Evolutionary conservation across 805 yeast genomes (phyloP), one percentile per base, ranked within the genome.

Genomic region (Ogataea pignaliae): DNA sequence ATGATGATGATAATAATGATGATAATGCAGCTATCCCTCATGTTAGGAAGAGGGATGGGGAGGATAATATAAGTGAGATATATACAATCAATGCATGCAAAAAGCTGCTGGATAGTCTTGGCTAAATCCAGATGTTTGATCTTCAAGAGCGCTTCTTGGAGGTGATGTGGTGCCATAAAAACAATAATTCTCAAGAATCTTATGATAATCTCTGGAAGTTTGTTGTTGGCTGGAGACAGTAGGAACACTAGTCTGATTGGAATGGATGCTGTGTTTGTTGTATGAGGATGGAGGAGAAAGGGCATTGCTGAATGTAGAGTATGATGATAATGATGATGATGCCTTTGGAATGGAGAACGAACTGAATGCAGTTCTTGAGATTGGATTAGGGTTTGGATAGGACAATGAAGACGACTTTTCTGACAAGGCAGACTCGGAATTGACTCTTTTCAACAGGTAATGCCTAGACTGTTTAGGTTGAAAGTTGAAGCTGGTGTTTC

Each of bases 391-490:
- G 15, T 34, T 32, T 33, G 49, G 15, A 14, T 38, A 29, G 18
- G 49, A 8, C 7, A 51, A 42, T 11, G 48, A 44, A 31, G 51
- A 21, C 14, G 50, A 33, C 21, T 47, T 41, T 40, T 47, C 41
- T 12, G 53, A 37, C 15, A 63, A 41, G 13, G 63, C 55, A 10
- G 66, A 58, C 35, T 62, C 67, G 3, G 68, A 64, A 42, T 44
- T 52, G 34, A 57, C 59, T 37, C 61, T 64, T 35, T 60, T 60
- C 38, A 63, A 39, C 14, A 53, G 41, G 37, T 48, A 50, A 26
- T 55, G 54, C 39, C 54, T 56, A n/a, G 64, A 57, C 34, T 51
- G 54, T 42, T 50, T 53, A 16, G 59, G 54, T 14, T 51, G 51
- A 32, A 47, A 53, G 15, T 37, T 49, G 37, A 45, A 49, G 43